phyloP scores from a whole-genome alignment of 2,329 filamentous ascomycete species.

The Aaosphaeria pasadenensis region DNA sequence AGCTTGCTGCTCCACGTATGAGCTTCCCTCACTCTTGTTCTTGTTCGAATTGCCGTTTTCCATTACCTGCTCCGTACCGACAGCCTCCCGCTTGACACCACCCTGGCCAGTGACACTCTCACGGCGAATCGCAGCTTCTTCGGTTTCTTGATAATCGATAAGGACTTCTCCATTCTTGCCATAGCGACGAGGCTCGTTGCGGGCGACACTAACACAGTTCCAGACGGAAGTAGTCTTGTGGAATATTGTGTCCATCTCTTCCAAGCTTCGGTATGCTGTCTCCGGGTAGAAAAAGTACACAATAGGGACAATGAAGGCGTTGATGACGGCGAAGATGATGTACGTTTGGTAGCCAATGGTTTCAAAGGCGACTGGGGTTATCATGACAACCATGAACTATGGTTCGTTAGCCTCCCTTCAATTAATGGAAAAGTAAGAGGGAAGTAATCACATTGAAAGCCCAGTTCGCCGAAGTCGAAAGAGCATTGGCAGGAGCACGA shows the following conservation, averaged over 20 bases:
- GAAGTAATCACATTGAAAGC: slow-evolving; percentile 38
- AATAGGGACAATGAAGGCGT: slow-evolving; percentile 49
- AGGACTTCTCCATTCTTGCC: slow-evolving; percentile 50
- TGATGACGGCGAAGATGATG: slow-evolving; percentile 51
- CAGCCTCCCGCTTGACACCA: not conserved
- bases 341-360: slow-evolving; percentile 52
- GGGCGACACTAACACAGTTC: slow-evolving; percentile 45
- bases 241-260: slow-evolving; percentile 67
- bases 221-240: slow-evolving; percentile 47
- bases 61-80: not conserved
- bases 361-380: slow-evolving; percentile 56
- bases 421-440: not conserved
- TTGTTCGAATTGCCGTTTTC: not conserved
- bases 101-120: not conserved
- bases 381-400: slow-evolving; percentile 61
- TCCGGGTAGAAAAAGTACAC: slow-evolving; percentile 58
- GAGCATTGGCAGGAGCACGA: slow-evolving; percentile 67
- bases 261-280: slow-evolving; percentile 50
- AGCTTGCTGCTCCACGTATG: not conserved
- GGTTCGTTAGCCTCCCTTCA: slow-evolving; percentile 19
- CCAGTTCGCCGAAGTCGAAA: slow-evolving; percentile 3
- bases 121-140: not conserved
- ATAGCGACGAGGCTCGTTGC: slow-evolving; percentile 52
- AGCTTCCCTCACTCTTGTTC: not conserved
- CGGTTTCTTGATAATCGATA: not conserved